phyloP scores from a whole-genome alignment of 371 early-diverging fungal genomes.

The Mucor sp. region DNA sequence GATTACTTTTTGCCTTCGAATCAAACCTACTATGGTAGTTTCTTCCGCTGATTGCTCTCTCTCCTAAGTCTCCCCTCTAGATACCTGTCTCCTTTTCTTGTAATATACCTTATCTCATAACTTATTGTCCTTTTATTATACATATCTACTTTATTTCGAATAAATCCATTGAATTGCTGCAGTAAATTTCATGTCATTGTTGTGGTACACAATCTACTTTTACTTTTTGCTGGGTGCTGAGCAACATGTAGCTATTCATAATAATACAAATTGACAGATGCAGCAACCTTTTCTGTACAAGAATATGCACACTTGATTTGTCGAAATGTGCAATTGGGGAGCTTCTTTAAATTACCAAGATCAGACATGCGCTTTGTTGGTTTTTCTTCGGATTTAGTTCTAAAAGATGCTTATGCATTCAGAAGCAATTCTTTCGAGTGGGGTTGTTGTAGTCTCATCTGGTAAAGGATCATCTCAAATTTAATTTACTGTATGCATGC shows the following conservation, averaged over 20 bases:
- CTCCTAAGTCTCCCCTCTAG: not conserved
- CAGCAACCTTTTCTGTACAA: not conserved
- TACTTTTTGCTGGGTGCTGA: not conserved
- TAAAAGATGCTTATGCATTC: not conserved
- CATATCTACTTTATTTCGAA: not conserved
- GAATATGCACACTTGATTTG: not conserved
- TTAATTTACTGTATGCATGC: not conserved
- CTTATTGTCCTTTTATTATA: not conserved
- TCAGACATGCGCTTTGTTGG: not conserved
- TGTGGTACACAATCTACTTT: not conserved
- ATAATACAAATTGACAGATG: not conserved
- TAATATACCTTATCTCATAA: not conserved
- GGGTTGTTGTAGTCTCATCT: not conserved
- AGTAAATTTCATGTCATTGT: not conserved
- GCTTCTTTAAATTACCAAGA: not conserved
- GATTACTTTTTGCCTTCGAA: conserved; percentile 3
- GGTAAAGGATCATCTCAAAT: not conserved
- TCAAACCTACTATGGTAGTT: not conserved
- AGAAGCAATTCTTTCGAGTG: not conserved
- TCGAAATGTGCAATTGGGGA: not conserved
- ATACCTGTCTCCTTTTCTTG: not conserved
- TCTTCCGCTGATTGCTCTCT: not conserved
- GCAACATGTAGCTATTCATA: not conserved
- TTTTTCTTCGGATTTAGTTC: not conserved
- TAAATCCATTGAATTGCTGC: not conserved